These are phyloP conservation scores for Lasiodiplodia hormozganensis DNA, from an alignment of 2,329 filamentous ascomycete genomes.

Conservation along the genomic window DNA sequence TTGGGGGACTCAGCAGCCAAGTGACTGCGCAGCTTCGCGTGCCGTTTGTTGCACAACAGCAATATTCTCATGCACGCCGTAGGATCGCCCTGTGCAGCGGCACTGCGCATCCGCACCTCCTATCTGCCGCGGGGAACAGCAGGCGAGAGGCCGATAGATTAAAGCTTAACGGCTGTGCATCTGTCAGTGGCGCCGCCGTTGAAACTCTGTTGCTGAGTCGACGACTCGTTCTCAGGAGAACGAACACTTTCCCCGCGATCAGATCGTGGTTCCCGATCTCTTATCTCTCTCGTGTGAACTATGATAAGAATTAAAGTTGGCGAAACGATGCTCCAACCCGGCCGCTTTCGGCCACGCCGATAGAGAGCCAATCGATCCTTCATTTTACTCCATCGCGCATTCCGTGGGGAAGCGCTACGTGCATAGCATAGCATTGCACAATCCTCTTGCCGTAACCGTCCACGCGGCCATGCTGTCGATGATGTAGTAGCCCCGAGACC, in stretches of 20 bases:
- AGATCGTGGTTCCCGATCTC: conserved; percentile 2
- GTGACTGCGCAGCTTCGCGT: conserved; percentile 4
- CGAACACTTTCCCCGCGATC: not conserved
- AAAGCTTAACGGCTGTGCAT: conserved; percentile 5
- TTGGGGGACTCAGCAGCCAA: not conserved
- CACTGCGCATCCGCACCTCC: not conserved
- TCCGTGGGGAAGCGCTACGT: too few relatives aligned
- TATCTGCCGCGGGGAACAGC: not conserved
- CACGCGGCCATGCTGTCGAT: not conserved
- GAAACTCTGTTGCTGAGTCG: conserved; percentile 1
- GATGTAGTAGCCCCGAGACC: not conserved
- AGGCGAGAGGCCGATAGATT: not conserved
- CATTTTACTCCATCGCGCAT: too few relatives aligned
- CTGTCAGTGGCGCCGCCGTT: not conserved
- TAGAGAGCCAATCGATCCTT: too few relatives aligned
- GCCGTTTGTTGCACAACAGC: conserved; percentile 1
- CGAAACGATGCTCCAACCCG: too few relatives aligned
- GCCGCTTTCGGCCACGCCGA: too few relatives aligned
- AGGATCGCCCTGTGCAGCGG: not conserved
- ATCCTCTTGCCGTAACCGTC: too few relatives aligned
- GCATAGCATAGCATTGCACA: too few relatives aligned
- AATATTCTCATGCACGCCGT: not conserved
- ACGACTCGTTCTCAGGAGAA: not conserved
- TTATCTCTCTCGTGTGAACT: too few relatives aligned
- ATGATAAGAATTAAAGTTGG: too few relatives aligned